Base-by-base conservation (phyloP, 257 asterid species). In the Nyctanthes arbortristis region DNA sequence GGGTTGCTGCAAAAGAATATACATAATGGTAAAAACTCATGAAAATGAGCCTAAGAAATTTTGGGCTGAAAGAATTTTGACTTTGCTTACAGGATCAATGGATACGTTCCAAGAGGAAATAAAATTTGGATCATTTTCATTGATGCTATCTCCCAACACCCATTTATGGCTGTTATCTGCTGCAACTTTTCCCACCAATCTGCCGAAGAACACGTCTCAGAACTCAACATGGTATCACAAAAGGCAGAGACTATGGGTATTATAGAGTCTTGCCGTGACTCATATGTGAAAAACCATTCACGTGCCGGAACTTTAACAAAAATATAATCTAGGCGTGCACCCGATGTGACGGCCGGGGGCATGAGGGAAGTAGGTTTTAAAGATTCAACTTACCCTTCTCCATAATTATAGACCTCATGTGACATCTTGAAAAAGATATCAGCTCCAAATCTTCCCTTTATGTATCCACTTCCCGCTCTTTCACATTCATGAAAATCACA, bases 341-440 rank as follows among this genome's bases (percentile, higher is more conserved):
- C n/a, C n/a, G n/a, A n/a, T n/a, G n/a, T n/a, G n/a, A n/a, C n/a
- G n/a, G n/a, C n/a, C n/a, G n/a, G n/a, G n/a, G n/a, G n/a, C n/a
- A n/a, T n/a, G n/a, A n/a, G n/a, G n/a, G n/a, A n/a, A n/a, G n/a
- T n/a, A n/a, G n/a, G n/a, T n/a, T n/a, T n/a, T n/a, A n/a, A n/a
- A n/a, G n/a, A n/a, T n/a, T n/a, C n/a, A n/a, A n/a, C 34, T 59
- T 75, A 90, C 97, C 97, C 97, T 82, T 90, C 97, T 69, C 97
- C 97, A 76, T 75, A 90, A 55, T 80, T 86, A 68, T 90, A 90
- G 65, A 90, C 97, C 69, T 90, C 92, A 63, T 90, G 94, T 34
- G 97, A 77, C 94, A 90, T 76, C 77, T 90, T 90, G 83, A 90
- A 90, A 87, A 88, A 90, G 58, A 85, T 70, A 69, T 90, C 89